Conservation (phyloP, 2,329 filamentous ascomycete species). For the Botryotinia narcissicola region DNA sequence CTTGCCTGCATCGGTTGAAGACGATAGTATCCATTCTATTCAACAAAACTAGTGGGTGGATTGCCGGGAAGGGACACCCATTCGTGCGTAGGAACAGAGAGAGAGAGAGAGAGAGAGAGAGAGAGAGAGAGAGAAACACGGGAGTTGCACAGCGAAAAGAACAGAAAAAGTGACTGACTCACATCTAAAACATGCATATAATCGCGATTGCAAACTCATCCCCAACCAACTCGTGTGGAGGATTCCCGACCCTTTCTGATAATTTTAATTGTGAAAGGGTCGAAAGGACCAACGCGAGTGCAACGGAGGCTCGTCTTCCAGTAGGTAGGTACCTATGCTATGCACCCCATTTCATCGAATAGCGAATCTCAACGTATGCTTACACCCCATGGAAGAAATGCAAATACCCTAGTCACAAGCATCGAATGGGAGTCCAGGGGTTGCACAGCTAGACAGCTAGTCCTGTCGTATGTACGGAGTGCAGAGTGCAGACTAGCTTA, state of each 20-base stretch:
- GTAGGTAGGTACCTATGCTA: background rate
- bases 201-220: background rate
- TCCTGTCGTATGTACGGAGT: background rate
- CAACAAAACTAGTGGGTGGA: background rate
- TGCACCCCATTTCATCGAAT: background rate
- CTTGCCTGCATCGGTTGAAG: background rate
- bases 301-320: slow-evolving; percentile 1
- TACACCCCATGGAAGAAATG: background rate
- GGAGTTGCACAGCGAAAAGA: background rate
- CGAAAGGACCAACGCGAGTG: background rate
- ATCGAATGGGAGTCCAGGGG: background rate
- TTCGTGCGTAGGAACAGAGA: background rate
- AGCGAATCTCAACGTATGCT: background rate
- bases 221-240: background rate
- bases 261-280: background rate
- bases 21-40: background rate
- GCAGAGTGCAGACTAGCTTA: background rate
- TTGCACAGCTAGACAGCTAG: background rate
- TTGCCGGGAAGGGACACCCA: background rate
- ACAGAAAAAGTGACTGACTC: background rate
- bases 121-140: too few relatives aligned
- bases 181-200: background rate
- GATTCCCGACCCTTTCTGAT: background rate
- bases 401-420: slow-evolving; percentile 1
- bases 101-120: background rate